Evolutionary conservation across 768 basidiomycete genomes (phyloP), one percentile per base, ranked within the genome.

Genomic region (Termitomyces sp.): DNA sequence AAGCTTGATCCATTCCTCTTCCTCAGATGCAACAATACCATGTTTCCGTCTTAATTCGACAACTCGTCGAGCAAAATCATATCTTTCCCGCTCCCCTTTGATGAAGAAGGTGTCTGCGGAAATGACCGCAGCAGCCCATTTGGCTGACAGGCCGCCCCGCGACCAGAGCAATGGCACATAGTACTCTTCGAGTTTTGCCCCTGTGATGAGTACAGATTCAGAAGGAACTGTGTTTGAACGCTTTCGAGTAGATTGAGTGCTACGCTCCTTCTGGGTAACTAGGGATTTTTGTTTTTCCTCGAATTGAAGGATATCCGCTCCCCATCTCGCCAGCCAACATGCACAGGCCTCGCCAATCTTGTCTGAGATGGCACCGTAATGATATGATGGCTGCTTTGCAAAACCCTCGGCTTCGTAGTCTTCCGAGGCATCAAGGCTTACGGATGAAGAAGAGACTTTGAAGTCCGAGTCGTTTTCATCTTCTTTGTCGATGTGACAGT

Each of bases 271-370:
- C 23, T 45, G 18, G 18, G 20, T 31, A 47, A 20, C n/a, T 13
- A 32, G 58, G 15, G 56, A 60, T 9, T 63, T 64, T 49, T 65
- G 53, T 39, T 68, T 70, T 60, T 84, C 79, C 63, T 92, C 90
- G 31, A 80, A 76, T 9, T 64, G 63, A n/a, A 96, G 76, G 58
- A 96, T 77, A 64, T 97, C 94, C 12, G 71, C 66, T 0, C 86
- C 91, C 94, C 94, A 98, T 41, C 91, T 77, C 1, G 86, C 79
- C 16, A 97, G 75, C 93, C 94, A 98, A 67, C 89, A 91, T 2
- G 82, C 81, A 60, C 88, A 87, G 0, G 91, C 88, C 69, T 96
- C 93, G 12, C 94, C 94, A 53, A 97, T 91, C 73, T 92, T 95
- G 70, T 93, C 84, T 0, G 89, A 89, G 10, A 94, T 77, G n/a